Base-by-base conservation (phyloP, 768 basidiomycete genomes). In the Pleurotus giganteus region DNA sequence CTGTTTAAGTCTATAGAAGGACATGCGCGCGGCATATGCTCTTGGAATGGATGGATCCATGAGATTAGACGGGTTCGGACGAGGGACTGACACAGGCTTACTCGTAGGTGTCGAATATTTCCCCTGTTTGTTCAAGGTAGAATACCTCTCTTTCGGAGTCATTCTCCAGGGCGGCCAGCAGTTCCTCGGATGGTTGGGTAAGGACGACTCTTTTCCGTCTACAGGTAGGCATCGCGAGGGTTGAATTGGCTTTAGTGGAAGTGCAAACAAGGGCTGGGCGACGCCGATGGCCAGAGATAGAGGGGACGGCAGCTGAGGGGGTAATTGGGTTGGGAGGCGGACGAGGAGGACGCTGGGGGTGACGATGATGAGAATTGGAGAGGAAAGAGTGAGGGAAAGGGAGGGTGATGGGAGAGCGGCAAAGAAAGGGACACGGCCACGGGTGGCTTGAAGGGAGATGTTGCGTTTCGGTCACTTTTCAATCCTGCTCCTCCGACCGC, bases 31-130 rank as follows among this genome's bases (percentile, higher is more conserved):
- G 42, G 89, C 84, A 75, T 96, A 98, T 21, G 91, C 85, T 64
- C 79, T 82, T 62, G 51, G 63, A 63, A 57, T 43, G 37, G 62
- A 69, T 55, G 55, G 45, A n/a, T 11, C 21, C 52, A 63, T 63
- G 58, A 61, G 66, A 63, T 54, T 61, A 57, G 36, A 50, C 53
- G 62, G 60, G 63, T 45, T 59, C 56, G 58, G 60, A 58, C 27
- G 29, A 47, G 11, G 37, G 17, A 5, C 11, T 36, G 23, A 28
- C 34, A 58, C 65, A 54, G 53, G 80, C 91, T 67, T 66, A 97
- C 95, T 97, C 94, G 68, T 97, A 98, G 66, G 86, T 86, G 60
- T 93, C 87, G 69, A 98, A 98, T 72, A 98, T 91, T 82, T 98
- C 96, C 66, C 95, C 96, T 2, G 96, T 98, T 71, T 93, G 86